Evolutionary conservation across 2,329 filamentous ascomycete species (phyloP), one percentile per base, ranked within the genome.

Genomic region (Alternaria sp.): DNA sequence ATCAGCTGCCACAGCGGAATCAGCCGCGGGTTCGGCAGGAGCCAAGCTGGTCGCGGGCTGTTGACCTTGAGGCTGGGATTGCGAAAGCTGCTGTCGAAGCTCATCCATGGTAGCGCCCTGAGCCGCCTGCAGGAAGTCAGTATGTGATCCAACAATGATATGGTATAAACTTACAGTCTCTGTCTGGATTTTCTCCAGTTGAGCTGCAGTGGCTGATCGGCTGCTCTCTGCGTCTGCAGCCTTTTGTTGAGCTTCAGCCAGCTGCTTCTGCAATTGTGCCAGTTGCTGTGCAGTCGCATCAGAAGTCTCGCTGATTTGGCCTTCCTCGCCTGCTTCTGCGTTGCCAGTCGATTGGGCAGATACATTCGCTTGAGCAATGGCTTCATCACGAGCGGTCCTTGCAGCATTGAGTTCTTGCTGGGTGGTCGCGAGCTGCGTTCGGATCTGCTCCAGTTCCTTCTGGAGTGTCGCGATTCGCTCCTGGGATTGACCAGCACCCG

Each of bases 381-480:
- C 86, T 62, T 87, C 83, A 57, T 93, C 90, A 45, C 91, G 84
- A 69, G 93, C 88, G 6, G 85, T 81, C 57, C 88, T 85, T 1
- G 85, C 86, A 10, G 82, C 80, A 53, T 89, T 84, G 12, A 97
- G 82, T 63, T 88, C 67, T 58, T 73, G 62, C 50, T 73, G 72
- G 4, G 68, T 53, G 10, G 62, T 54, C 2, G 46, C 57, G 27
- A 79, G 67, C 43, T 77, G 64, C 10, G 48, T 22, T 44, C 64
- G 62, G 8, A 61, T 25, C 43, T 72, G 55, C 20, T 69, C 63
- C 18, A 78, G 25, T 36, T 78, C 60, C 30, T 67, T 63, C 40
- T 72, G 66, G 2, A 92, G 83, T 2, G 82, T 82, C 18, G 88
- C 83, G 76, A 92, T 93, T 74, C 94, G 89, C 20, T 89, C 64